phyloP scores from a whole-genome alignment of 2,329 filamentous ascomycete species.

The Fusarium sp. region DNA sequence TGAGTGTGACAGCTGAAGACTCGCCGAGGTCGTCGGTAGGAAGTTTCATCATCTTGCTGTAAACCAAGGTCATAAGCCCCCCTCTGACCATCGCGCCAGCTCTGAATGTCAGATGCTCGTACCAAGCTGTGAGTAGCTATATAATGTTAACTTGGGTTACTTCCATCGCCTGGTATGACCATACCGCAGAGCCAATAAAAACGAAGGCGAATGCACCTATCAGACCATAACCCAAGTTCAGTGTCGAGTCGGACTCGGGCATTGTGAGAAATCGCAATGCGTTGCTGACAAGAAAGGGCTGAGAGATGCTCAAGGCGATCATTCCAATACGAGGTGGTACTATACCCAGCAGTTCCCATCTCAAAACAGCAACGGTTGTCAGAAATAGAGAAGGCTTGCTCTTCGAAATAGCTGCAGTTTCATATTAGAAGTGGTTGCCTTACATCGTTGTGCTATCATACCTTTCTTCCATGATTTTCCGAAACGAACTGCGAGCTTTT shows the following conservation, averaged over 20 bases:
- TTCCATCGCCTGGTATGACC: accelerated
- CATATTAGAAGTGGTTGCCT: not conserved
- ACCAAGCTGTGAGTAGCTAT: constrained; percentile 42
- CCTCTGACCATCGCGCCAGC: constrained; percentile 44
- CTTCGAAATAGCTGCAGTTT: constrained; percentile 1
- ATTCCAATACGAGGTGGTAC: constrained; percentile 40
- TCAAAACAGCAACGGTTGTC: constrained; percentile 38
- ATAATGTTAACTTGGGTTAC: not conserved
- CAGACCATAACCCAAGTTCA: constrained; percentile 44
- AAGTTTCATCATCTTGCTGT: constrained; percentile 43
- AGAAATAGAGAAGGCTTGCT: constrained; percentile 40
- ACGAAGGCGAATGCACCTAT: constrained; percentile 45
- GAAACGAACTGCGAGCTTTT: constrained; percentile 40
- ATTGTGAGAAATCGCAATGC: constrained; percentile 41
- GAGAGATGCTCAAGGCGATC: constrained; percentile 43
- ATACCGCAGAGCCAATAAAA: constrained; percentile 44
- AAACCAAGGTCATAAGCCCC: constrained; percentile 43
- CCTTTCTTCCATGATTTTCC: constrained; percentile 36
- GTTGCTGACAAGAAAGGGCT: constrained; percentile 44
- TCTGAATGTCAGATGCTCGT: constrained; percentile 45
- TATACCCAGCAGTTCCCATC: constrained; percentile 44
- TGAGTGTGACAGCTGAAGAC: constrained; percentile 43
- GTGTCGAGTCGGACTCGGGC: constrained; percentile 34
- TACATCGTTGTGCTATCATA: not conserved
- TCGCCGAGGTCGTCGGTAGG: constrained; percentile 38